phyloP scores from a whole-genome alignment of 768 basidiomycete genomes.

The Psilocybe subaeruginosa region DNA sequence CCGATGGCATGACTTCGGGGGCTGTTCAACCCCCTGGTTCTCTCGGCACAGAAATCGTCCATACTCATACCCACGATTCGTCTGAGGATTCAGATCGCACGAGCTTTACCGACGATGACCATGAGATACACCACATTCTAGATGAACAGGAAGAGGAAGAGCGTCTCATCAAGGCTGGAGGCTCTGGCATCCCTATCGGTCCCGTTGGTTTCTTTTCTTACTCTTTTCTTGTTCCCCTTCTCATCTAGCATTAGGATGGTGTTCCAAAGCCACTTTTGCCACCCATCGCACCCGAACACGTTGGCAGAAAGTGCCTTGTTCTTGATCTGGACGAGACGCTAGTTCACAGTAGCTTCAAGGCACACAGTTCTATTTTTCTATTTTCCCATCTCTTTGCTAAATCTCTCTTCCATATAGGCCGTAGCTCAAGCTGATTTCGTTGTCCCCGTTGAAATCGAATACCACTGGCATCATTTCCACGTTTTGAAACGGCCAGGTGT shows the following conservation, averaged over 20 bases:
- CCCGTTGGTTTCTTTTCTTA: conserved; percentile 54
- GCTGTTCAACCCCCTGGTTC: conserved; percentile 93
- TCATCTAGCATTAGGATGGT: conserved; percentile 66
- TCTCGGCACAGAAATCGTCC: conserved; percentile 51
- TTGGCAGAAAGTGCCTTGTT: conserved; percentile 92
- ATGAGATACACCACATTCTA: conserved; percentile 51
- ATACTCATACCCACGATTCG: conserved; percentile 39
- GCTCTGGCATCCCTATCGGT: conserved; percentile 93
- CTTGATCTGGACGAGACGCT: conserved; percentile 97
- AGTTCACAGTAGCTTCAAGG: conserved; percentile 98
- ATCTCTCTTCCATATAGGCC: conserved; percentile 52
- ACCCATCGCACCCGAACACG: conserved; percentile 79
- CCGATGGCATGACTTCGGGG: conserved; percentile 87
- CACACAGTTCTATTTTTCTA: conserved; percentile 30
- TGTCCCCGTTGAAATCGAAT: conserved; percentile 98
- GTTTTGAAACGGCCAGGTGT: conserved; percentile 98
- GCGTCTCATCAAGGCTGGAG: conserved; percentile 84
- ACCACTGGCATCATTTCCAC: conserved; percentile 98
- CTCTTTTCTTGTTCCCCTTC: neutral
- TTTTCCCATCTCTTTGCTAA: neutral
- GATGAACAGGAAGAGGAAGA: conserved; percentile 90
- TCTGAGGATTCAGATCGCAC: conserved; percentile 66
- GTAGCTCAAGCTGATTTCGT: conserved; percentile 95
- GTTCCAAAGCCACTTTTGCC: conserved; percentile 84
- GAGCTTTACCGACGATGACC: conserved; percentile 68